Evolutionary conservation across 2,329 filamentous ascomycete genomes (phyloP).

Genomic region (Biscogniauxia mediterranea): DNA sequence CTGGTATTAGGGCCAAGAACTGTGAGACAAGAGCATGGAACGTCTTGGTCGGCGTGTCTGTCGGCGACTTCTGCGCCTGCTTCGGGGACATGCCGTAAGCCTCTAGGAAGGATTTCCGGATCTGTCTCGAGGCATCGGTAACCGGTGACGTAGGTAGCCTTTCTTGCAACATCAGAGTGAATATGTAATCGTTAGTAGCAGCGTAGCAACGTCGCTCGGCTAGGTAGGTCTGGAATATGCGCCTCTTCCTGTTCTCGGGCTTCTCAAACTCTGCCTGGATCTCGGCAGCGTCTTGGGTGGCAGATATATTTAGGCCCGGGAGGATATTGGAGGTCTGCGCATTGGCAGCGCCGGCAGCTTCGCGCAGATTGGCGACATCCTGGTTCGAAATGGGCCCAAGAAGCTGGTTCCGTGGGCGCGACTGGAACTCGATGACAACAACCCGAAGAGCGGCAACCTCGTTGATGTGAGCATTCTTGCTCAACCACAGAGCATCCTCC

Average conservation of each 20-base stretch:
- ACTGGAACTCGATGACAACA: conserved; percentile 80
- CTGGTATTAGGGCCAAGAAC: conserved; percentile 47
- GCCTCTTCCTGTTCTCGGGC: conserved; percentile 58
- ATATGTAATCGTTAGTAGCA: conserved; percentile 58
- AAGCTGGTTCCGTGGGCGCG: conserved; percentile 70
- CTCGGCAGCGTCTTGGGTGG: conserved; percentile 51
- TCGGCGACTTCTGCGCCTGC: conserved; percentile 23
- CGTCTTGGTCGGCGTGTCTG: conserved; percentile 34
- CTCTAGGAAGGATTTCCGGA: conserved; percentile 31
- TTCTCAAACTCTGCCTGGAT: conserved; percentile 61
- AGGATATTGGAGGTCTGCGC: conserved; percentile 56
- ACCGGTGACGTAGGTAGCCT: conserved; percentile 24
- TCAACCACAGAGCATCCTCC: conserved; percentile 82
- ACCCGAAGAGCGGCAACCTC: conserved; percentile 80
- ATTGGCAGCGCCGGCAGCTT: conserved; percentile 66
- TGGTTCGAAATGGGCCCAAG: conserved; percentile 71
- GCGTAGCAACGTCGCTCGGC: conserved; percentile 68
- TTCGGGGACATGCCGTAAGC: conserved; percentile 34
- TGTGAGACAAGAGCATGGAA: conserved; percentile 46
- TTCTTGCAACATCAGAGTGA: conserved; percentile 48
- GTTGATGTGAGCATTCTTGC: conserved; percentile 73
- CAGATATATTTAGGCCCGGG: conserved; percentile 47
- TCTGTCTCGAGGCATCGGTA: conserved; percentile 27
- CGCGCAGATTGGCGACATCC: conserved; percentile 72
- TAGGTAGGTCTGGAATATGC: conserved; percentile 71